Base-by-base conservation (phyloP, 139 green algal genomes). In the Volvox reticuliferus region DNA sequence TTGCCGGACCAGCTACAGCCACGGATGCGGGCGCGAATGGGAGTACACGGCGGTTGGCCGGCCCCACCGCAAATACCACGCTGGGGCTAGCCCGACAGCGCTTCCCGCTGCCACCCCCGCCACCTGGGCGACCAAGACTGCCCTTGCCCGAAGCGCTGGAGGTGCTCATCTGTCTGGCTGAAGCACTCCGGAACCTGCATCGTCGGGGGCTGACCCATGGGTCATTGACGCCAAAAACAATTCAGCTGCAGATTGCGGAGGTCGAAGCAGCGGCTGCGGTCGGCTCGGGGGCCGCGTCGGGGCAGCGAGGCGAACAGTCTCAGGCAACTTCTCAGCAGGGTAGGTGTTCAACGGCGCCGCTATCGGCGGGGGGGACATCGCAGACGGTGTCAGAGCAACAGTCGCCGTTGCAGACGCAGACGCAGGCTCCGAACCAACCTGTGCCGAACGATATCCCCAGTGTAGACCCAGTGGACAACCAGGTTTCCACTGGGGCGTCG, bases 161-260 rank as follows among this genome's bases (percentile, higher is more conserved):
- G 37, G 17, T 89, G 28, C 69, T 89, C 37, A 71, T 89, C n/a
- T 71, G 69, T 28, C 18, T 89, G 37, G 85, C 69, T 6, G 85
- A 89, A 71, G 85, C 71, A 30, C 69, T 89, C 3, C 37, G 69
- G n/a, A 61, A 30, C 28, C 37, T 89, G 68, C 85, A 89, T 50
- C 68, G 85, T 3, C 69, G 69, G n/a, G 85, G 85, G 22, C 17
- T 89, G 37, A 82, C 85, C 36, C 85, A 89, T 37, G 85, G 85
- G 26, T 30, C 69, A 6, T 19, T 89, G 13, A 82, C 37, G 18
- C 85, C 85, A 19, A 24, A 13, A n/a, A 67, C 69, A 26, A 79
- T 89, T 24, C 85, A 89, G 69, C 69, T 89, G 69, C 85, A 89
- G 69, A 18, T 89, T 16, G 16, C 28, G 82, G 12, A 68, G 36